A percentile compares a stretch with the other conserved stretches of the same genome.
These are phyloP conservation scores for Silene uniflora DNA, from an alignment of 148 eudicot species.

Conservation along the genomic window DNA sequence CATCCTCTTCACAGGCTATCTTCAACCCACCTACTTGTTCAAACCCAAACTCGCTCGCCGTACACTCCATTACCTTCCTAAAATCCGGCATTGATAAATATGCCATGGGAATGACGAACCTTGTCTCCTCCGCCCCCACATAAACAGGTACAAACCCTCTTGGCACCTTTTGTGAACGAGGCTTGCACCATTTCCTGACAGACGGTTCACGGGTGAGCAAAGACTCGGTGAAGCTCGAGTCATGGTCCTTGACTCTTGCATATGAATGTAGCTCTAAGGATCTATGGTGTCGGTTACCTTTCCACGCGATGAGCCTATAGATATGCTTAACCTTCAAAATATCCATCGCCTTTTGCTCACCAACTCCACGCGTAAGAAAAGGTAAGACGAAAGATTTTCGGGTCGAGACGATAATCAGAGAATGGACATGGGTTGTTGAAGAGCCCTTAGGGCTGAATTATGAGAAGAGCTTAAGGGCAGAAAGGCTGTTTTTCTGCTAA, in stretches of 20 bases:
- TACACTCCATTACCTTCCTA: slow-evolving; percentile 18
- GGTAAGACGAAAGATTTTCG: not conserved
- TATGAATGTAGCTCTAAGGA: not conserved
- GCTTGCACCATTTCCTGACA: slow-evolving; percentile 3
- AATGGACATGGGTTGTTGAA: not conserved
- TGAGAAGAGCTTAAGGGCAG: not conserved
- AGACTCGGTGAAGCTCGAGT: slow-evolving; percentile 9
- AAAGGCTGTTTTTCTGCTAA: not conserved
- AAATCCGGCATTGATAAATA: slow-evolving; percentile 22
- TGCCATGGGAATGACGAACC: slow-evolving; percentile 22
- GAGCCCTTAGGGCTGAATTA: not conserved
- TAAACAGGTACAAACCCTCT: slow-evolving; percentile 25
- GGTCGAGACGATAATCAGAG: not conserved
- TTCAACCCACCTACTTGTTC: slow-evolving; percentile 24
- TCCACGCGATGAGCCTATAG: not conserved
- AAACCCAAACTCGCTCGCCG: slow-evolving; percentile 26
- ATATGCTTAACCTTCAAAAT: not conserved
- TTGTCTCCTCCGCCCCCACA: slow-evolving; percentile 16
- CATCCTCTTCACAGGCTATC: slow-evolving; percentile 26
- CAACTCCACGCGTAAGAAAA: not conserved
- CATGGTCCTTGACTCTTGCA: not conserved
- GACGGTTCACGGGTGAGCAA: not conserved
- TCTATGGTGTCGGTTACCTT: not conserved
- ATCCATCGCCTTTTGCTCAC: not conserved
- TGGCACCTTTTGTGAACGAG: slow-evolving; percentile 14